These are phyloP conservation scores for Cruciata laevipes DNA, from an alignment of 257 asterid species.

Conservation along the genomic window DNA sequence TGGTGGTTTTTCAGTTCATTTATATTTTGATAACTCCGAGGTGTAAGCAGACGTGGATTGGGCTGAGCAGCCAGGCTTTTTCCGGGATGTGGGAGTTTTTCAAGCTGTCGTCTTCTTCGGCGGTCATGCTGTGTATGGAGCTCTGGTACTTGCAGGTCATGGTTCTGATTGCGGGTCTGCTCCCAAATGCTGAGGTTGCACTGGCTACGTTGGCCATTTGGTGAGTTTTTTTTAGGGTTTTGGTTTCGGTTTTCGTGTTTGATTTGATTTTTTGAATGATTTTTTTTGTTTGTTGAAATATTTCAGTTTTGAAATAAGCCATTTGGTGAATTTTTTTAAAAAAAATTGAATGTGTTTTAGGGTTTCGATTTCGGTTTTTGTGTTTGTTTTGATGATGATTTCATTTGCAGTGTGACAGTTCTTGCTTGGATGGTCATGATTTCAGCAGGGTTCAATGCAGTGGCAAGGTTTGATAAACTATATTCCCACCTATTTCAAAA, in stretches of 20 bases:
- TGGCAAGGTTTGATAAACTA: conserved; percentile 24
- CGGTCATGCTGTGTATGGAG: conserved; percentile 38
- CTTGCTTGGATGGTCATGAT: conserved; percentile 29
- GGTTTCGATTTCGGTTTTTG: too few relatives aligned
- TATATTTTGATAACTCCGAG: conserved; percentile 16
- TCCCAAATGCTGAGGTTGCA: conserved; percentile 30
- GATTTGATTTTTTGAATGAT: not conserved
- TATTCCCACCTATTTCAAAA: not conserved
- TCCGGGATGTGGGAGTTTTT: conserved; percentile 28
- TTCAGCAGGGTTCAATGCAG: conserved; percentile 38
- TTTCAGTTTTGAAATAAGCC: too few relatives aligned
- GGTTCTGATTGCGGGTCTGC: conserved; percentile 27
- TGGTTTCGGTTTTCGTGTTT: not conserved
- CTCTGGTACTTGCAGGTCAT: conserved; percentile 27
- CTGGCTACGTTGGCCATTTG: conserved; percentile 29
- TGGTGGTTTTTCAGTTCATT: conserved; percentile 23
- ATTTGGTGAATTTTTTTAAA: conserved; percentile 29
- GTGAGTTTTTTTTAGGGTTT: conserved; percentile 8
- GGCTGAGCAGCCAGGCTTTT: conserved; percentile 28
- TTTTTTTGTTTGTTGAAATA: too few relatives aligned
- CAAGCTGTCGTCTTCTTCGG: conserved; percentile 28
- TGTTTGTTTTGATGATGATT: not conserved
- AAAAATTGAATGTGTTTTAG: not conserved
- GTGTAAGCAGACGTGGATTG: conserved; percentile 28
- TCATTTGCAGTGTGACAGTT: conserved; percentile 21